Evolutionary conservation across 2,329 filamentous ascomycete species (phyloP), one percentile per base, ranked within the genome.

Genomic region (Aspergillus sp.): DNA sequence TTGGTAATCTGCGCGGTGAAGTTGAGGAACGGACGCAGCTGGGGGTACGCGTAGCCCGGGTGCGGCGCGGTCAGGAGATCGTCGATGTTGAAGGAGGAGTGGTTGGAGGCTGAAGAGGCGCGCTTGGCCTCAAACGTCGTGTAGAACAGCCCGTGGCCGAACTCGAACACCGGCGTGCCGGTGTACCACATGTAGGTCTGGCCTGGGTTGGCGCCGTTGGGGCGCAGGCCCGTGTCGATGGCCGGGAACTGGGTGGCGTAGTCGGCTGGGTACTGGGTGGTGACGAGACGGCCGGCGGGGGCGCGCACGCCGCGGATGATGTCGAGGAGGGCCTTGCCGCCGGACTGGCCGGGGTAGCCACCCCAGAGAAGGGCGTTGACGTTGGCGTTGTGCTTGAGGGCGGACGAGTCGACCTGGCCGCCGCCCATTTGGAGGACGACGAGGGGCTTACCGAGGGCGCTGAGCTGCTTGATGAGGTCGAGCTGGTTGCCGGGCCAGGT

Each of bases 121-220:
- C n/a, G 22, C 22, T 22, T 7, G 19, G 19, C 54, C 14, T 60
- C 56, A 59, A 76, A 77, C 3, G 63, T 72, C 0, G 75, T 75
- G 53, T 77, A 77, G 62, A 75, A 74, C 4, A 76, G 52, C 2
- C 74, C 75, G 45, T 73, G 70, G 3, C 75, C 75, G 47, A 76
- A 77, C 10, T 69, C 68, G 16, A 71, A 70, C 4, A 76, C 73
- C 0, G 73, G 63, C 9, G 61, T 60, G 3, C 68, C 68, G 0
- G 65, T 69, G 54, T 75, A 76, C 74, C 74, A 77, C 52, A 72
- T 72, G 51, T 77, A 77, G 0, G 75, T 77, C 20, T 74, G 68
- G 0, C 75, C 75, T 0, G 73, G 74, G 19, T 73, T 74, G 9
- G 53, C 56, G 1, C 60, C 64, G 17, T 63, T 66, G 0, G 74